Percentiles rank a stretch among this genome's conserved stretches.
phyloP scores from a whole-genome alignment of 2,329 filamentous ascomycete genomes.

The Sarocladium oryzae region DNA sequence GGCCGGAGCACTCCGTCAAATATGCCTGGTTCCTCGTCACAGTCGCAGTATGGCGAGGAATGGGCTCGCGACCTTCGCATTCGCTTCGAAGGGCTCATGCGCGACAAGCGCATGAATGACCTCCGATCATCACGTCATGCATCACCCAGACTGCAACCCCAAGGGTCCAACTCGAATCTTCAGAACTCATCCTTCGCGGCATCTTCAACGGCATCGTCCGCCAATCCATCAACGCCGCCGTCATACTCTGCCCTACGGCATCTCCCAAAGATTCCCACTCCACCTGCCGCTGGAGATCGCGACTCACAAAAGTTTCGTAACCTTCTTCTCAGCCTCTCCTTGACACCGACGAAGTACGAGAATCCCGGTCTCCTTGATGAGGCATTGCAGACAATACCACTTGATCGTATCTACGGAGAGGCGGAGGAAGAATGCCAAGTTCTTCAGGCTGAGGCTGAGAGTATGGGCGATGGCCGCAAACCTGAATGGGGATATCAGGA shows the following conservation, averaged over 20 bases:
- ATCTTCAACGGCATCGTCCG: conserved; percentile 32
- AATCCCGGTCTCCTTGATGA: conserved; percentile 93
- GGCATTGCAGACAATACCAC: conserved; percentile 75
- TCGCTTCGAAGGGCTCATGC: conserved; percentile 81
- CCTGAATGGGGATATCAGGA: conserved; percentile 97
- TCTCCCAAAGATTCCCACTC: conserved; percentile 57
- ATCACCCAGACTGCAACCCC: conserved; percentile 48
- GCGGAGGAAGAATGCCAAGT: conserved; percentile 92
- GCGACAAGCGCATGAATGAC: conserved; percentile 81
- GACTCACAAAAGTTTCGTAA: conserved; percentile 71
- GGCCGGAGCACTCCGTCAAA: conserved; percentile 29
- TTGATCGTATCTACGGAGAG: conserved; percentile 87
- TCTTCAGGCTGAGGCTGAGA: conserved; percentile 78
- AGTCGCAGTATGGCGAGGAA: conserved; percentile 53
- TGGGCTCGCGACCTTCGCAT: conserved; percentile 74
- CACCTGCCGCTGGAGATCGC: conserved; percentile 60
- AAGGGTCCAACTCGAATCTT: conserved; percentile 37
- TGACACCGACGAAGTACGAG: conserved; percentile 89
- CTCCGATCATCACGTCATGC: conserved; percentile 53
- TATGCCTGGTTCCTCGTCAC: conserved; percentile 19
- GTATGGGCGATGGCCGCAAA: conserved; percentile 71
- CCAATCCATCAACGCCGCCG: conserved; percentile 32
- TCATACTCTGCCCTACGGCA: conserved; percentile 44
- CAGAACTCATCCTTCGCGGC: conserved; percentile 35
- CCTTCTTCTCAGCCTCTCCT: conserved; percentile 75